Evolutionary conservation across 2,329 filamentous ascomycete genomes (phyloP), one percentile per base, ranked within the genome.

Genomic region (Daldinia sp.): DNA sequence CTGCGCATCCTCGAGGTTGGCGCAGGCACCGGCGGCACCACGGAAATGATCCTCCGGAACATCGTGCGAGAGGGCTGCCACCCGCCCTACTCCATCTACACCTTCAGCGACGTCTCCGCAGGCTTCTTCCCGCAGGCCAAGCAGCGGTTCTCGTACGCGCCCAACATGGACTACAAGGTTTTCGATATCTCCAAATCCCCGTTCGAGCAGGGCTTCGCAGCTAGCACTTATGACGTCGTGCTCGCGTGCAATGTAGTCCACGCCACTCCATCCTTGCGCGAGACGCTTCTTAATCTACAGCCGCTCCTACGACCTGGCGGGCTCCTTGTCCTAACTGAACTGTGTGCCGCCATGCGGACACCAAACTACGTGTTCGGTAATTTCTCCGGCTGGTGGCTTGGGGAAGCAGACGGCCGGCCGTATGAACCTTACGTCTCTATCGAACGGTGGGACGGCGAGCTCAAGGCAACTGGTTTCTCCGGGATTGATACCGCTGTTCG

Each of bases 131-230:
- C 23, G 44, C 44, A 48, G 13, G 44, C 44, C 12, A 12, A 48
- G 9, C 5, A 33, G 28, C 33, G 1, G 60, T 73, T 5, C 20
- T 76, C 0, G 28, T 73, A 42, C 13, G 44, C 13, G 5, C 44
- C 20, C 3, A 48, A 48, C 20, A 48, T 48, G 44, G 44, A 48
- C 23, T 50, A 30, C 15, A 50, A 50, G 46, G 46, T 50, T 23
- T 50, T 50, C 23, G 26, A 50, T 50, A 50, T 50, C 26, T 50
- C 46, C 4, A 50, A 18, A 13, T 50, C 26, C 13, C 46, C 46
- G n/a, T 50, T 50, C 3, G 46, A 50, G 2, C 23, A 50, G 26
- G 26, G 46, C 15, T 50, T 50, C 26, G 26, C 46, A 13, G 26
- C 26, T 23, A 28, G 46, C 15, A n/a, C 46, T 15, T 30, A 50